phyloP scores from a whole-genome alignment of 768 basidiomycete genomes.

The Crepidotus variabilis region DNA sequence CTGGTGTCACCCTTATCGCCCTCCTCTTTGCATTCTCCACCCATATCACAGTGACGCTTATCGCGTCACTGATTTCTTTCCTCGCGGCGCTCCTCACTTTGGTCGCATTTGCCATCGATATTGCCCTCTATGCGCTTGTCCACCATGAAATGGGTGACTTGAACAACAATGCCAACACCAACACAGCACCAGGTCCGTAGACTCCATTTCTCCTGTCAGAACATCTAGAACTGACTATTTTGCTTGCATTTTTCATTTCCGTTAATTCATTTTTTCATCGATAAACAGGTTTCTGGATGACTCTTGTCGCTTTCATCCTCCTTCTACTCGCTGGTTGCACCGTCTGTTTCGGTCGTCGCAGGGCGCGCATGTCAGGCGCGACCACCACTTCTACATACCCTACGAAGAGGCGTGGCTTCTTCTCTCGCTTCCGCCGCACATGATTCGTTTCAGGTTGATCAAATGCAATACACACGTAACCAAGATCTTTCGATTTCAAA shows the following conservation, averaged over 20 bases:
- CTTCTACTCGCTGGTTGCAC: constrained; percentile 63
- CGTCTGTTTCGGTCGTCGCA: constrained; percentile 66
- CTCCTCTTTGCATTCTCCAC: constrained; percentile 58
- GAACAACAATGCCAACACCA: constrained; percentile 40
- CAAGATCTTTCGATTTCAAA: no score
- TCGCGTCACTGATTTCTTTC: constrained; percentile 67
- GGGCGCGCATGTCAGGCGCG: constrained; percentile 44
- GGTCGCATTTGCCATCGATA: constrained; percentile 74
- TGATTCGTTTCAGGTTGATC: no score
- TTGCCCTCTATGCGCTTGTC: constrained; percentile 63
- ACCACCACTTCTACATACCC: constrained; percentile 13
- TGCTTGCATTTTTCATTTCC: not conserved
- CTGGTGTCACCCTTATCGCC: constrained; percentile 60
- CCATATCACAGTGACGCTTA: constrained; percentile 51
- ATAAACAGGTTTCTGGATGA: constrained; percentile 67
- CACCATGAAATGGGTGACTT: constrained; percentile 56
- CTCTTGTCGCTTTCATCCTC: constrained; percentile 61
- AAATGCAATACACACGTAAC: no score
- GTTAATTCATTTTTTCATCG: not conserved
- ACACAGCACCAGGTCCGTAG: constrained; percentile 59
- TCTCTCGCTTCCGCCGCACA: not conserved
- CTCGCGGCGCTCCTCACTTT: constrained; percentile 65
- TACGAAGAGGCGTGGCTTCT: not conserved
- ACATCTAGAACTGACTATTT: constrained; percentile 5
- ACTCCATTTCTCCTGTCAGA: not conserved